Percentiles rank a stretch among this genome's conserved stretches.
phyloP scores from a whole-genome alignment of 2,329 filamentous ascomycete genomes.

The Aplosporella prunicola region DNA sequence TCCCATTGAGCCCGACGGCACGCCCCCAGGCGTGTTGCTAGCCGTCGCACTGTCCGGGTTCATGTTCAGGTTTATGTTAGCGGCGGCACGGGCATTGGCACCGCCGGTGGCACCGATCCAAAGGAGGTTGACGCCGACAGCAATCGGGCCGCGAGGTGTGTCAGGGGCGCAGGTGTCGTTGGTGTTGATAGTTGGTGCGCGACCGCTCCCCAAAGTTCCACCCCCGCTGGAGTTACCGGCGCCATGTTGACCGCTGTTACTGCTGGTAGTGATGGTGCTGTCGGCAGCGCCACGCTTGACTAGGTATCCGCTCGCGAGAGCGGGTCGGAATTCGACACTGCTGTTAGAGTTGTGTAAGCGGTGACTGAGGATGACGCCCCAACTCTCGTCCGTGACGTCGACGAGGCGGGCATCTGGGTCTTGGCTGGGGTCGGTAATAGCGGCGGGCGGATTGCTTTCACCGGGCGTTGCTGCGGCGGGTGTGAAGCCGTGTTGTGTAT shows the following conservation, averaged over 20 bases:
- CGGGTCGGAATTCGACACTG: constrained; percentile 24
- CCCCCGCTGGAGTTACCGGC: too few species aligned
- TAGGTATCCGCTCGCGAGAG: constrained; percentile 34
- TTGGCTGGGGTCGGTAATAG: constrained; percentile 34
- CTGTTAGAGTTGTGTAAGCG: constrained; percentile 32
- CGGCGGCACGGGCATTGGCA: constrained; percentile 26
- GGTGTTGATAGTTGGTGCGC: constrained; percentile 7
- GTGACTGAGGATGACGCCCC: constrained; percentile 62
- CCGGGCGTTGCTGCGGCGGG: constrained; percentile 60
- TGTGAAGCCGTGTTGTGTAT: constrained; percentile 41
- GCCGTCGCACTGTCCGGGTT: not conserved
- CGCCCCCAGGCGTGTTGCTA: not conserved
- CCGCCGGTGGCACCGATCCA: constrained; percentile 29
- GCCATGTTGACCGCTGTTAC: not conserved
- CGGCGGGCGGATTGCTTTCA: constrained; percentile 33
- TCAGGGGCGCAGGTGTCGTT: constrained; percentile 18
- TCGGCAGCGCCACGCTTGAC: constrained; percentile 31
- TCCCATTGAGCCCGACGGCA: too few species aligned
- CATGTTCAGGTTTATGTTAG: too few species aligned
- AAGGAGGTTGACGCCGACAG: constrained; percentile 35
- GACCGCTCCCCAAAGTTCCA: constrained; percentile 7
- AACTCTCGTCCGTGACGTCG: constrained; percentile 65
- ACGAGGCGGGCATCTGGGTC: constrained; percentile 60
- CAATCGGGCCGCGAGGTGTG: constrained; percentile 21
- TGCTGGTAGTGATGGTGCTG: not conserved